Evolutionary conservation across 106 monocot species (phyloP), one percentile per base, ranked within the genome.

Genomic region (Phalaenopsis equestris): DNA sequence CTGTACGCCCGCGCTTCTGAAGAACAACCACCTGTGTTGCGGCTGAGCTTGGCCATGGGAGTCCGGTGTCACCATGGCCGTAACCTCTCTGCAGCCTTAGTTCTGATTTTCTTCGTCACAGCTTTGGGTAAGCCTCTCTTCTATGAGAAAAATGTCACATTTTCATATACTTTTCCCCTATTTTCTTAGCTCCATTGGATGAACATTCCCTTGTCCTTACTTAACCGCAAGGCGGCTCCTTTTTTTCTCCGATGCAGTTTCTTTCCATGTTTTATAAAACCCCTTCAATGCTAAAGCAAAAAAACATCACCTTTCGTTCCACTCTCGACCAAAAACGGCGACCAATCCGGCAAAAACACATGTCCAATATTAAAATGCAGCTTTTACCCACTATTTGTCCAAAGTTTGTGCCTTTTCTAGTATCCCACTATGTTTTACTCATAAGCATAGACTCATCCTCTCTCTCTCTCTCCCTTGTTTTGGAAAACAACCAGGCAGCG

Each of bases 401-500:
- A 30, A 72, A 72, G 2, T 1, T 41, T 8, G 41, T 11, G 72
- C 4, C 72, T 72, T 72, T 72, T 72, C 72, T 72, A 41, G 17
- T 65, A 52, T 24, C 21, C 64, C 8, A 65, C 3, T 64, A 24
- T 21, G 8, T 8, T 8, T 24, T 24, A 14, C 64, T 65, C 23
- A 23, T 24, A 30, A 65, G 7, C 52, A 12, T 52, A 52, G 12
- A 52, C 52, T 30, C 30, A 48, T 6, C 6, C 17, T 18, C 19
- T 74, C 19, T 14, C 43, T 42, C 38, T 70, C 10, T 61, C 21
- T 61, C 18, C 8, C 76, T 5, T 49, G 30, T 24, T 39, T 8
- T 41, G 39, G 23, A 76, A 76, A 52, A 38, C 23, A 76, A 39
- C 2, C 76, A 76, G 76, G 76, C 5, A 76, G 76, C 48, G 49